These are phyloP conservation scores for Piper betle DNA, from an alignment of 164 flowering plant species.

Conservation along the genomic window DNA sequence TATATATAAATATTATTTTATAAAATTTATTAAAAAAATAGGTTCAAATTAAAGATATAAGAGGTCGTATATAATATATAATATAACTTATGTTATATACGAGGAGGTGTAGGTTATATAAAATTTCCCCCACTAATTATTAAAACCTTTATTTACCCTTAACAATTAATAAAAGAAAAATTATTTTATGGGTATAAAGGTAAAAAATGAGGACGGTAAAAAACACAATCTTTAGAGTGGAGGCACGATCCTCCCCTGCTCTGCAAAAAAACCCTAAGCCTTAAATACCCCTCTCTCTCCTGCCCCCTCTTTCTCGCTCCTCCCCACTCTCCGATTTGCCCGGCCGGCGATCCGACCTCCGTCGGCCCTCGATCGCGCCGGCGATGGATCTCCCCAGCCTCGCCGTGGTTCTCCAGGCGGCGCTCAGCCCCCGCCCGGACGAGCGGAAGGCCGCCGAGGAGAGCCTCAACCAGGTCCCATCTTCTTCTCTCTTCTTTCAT, in stretches of 20 bases:
- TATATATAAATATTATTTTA: too few relatives aligned
- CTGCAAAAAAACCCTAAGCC: not conserved
- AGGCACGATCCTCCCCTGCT: not conserved
- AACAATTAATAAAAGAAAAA: too few relatives aligned
- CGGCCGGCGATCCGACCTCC: not conserved
- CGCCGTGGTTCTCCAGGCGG: conserved; percentile 67
- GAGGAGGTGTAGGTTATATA: too few relatives aligned
- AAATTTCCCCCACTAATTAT: too few relatives aligned
- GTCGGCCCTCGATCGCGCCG: not conserved
- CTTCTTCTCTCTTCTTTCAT: not conserved
- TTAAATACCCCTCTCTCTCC: not conserved
- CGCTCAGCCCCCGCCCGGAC: conserved; percentile 80
- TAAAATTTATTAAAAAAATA: too few relatives aligned
- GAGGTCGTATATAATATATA: too few relatives aligned
- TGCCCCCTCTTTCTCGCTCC: not conserved
- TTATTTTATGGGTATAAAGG: too few relatives aligned
- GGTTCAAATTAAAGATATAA: too few relatives aligned
- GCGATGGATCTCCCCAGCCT: conserved; percentile 81
- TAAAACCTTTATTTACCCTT: too few relatives aligned
- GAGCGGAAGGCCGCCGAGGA: conserved; percentile 88
- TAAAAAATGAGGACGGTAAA: too few relatives aligned
- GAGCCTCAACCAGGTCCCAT: conserved; percentile 71
- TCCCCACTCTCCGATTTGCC: not conserved
- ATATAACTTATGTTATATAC: too few relatives aligned
- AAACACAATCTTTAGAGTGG: too few relatives aligned